These are phyloP conservation scores for Atkinsonella texensis DNA, from an alignment of 2,329 filamentous ascomycete species.

Conservation along the genomic window DNA sequence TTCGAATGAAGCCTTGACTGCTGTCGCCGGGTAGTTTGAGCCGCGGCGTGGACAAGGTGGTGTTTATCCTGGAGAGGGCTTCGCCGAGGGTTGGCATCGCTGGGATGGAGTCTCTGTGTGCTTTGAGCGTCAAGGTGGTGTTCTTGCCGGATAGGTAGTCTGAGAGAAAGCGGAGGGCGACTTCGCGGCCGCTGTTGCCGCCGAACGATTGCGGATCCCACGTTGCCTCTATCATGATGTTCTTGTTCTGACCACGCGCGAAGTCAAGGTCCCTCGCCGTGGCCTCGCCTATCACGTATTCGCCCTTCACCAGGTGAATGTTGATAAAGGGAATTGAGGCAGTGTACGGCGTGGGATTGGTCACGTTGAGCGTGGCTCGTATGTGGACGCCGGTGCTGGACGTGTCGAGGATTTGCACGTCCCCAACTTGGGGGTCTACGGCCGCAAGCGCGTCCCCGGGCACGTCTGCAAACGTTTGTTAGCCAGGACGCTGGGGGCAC, in stretches of 20 bases:
- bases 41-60: slow-evolving; percentile 61
- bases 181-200: slow-evolving; percentile 45
- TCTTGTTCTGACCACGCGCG: slow-evolving; percentile 57
- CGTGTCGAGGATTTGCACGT: slow-evolving; percentile 62
- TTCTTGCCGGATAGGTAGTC: slow-evolving; percentile 83
- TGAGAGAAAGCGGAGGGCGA: slow-evolving; percentile 65
- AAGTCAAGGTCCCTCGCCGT: slow-evolving; percentile 53
- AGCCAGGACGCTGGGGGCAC: slow-evolving; percentile 16
- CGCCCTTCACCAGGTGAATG: slow-evolving; percentile 63
- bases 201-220: slow-evolving; percentile 60
- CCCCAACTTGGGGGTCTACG: slow-evolving; percentile 52
- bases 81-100: slow-evolving; percentile 58
- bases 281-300: slow-evolving; percentile 62
- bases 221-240: slow-evolving; percentile 52
- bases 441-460: slow-evolving; percentile 37
- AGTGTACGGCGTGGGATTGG: slow-evolving; percentile 81
- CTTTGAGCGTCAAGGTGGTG: slow-evolving; percentile 62
- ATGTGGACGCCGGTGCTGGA: slow-evolving; percentile 59
- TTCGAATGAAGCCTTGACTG: slow-evolving; percentile 60
- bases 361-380: slow-evolving; percentile 64
- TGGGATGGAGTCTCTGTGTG: slow-evolving; percentile 63
- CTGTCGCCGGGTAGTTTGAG: slow-evolving; percentile 43
- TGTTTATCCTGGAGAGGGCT: slow-evolving; percentile 57
- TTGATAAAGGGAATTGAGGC: slow-evolving; percentile 71
- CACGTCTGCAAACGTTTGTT: slow-evolving; percentile 37